Conservation (phyloP, 352 stramenopile species). For the Elongisporangium anandrum region DNA sequence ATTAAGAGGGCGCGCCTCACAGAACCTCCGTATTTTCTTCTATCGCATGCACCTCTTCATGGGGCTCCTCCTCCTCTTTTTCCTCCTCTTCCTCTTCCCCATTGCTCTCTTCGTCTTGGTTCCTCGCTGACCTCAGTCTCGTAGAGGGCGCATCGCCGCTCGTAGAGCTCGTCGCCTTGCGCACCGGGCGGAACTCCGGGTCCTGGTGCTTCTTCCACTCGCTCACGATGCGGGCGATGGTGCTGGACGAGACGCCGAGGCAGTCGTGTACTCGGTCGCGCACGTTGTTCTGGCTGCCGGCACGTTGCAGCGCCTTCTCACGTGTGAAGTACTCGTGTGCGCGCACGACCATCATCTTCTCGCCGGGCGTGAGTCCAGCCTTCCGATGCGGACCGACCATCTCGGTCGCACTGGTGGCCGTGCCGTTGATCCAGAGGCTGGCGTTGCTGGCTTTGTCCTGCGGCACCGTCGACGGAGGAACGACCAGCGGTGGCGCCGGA, state of each 20-base stretch:
- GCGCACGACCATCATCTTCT: background rate
- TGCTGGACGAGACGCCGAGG: background rate
- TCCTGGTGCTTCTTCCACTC: background rate
- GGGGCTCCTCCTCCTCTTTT: background rate
- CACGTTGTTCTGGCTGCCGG: background rate
- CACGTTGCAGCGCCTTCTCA: background rate
- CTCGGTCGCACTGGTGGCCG: background rate
- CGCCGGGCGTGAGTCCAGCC: background rate
- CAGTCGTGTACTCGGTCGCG: background rate
- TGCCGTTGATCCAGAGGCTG: background rate
- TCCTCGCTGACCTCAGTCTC: background rate
- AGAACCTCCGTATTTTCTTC: background rate
- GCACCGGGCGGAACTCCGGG: background rate
- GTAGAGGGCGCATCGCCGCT: background rate
- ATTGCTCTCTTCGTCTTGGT: background rate
- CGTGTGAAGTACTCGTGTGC: background rate
- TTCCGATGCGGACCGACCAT: background rate
- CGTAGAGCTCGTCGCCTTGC: background rate
- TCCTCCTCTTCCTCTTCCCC: conserved; percentile 3
- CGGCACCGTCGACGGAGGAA: background rate
- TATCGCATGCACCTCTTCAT: background rate
- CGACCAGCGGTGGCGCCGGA: background rate
- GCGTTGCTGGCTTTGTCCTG: background rate
- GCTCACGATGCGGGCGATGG: background rate
- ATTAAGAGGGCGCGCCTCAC: background rate